Conservation (phyloP, 2,329 filamentous ascomycete species). For the Dryadomyces sulphureus region DNA sequence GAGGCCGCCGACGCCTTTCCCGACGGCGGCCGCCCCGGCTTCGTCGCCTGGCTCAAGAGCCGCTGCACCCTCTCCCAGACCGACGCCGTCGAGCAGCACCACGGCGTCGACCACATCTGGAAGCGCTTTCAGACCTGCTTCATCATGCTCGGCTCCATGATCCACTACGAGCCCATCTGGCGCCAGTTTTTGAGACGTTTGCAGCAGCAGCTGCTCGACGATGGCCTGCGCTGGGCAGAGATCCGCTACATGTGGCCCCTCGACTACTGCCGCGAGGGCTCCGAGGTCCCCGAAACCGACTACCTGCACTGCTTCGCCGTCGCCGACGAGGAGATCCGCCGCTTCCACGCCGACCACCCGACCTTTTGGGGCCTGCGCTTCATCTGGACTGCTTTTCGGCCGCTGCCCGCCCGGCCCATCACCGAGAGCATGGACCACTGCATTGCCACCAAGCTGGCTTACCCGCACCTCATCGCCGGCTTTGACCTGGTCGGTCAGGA, state of each 20-base stretch:
- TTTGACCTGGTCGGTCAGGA: constrained; percentile 88
- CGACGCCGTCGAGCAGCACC: constrained; percentile 66
- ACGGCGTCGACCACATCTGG: constrained; percentile 77
- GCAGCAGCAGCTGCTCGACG: constrained; percentile 55
- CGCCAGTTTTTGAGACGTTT: constrained; percentile 59
- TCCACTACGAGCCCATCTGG: constrained; percentile 86
- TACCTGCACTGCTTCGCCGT: constrained; percentile 56
- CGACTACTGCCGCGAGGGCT: constrained; percentile 50
- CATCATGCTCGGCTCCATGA: constrained; percentile 53
- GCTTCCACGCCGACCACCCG: constrained; percentile 59
- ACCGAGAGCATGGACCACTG: constrained; percentile 77
- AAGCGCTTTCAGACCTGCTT: constrained; percentile 66
- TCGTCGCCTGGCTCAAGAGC: constrained; percentile 61
- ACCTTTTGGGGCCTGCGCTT: constrained; percentile 73
- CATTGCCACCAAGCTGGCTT: constrained; percentile 65
- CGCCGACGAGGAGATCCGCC: constrained; percentile 62
- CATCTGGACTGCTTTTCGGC: constrained; percentile 70
- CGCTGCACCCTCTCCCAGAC: constrained; percentile 56
- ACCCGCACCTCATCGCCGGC: constrained; percentile 67
- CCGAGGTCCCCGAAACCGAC: constrained; percentile 51
- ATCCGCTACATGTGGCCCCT: constrained; percentile 59
- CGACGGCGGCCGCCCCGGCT: constrained; percentile 52
- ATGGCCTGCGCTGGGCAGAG: constrained; percentile 78
- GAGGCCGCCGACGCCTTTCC: constrained; percentile 63
- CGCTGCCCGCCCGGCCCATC: constrained; percentile 47